Conservation (phyloP, 2,329 filamentous ascomycete genomes). For the Penicillium sp. region DNA sequence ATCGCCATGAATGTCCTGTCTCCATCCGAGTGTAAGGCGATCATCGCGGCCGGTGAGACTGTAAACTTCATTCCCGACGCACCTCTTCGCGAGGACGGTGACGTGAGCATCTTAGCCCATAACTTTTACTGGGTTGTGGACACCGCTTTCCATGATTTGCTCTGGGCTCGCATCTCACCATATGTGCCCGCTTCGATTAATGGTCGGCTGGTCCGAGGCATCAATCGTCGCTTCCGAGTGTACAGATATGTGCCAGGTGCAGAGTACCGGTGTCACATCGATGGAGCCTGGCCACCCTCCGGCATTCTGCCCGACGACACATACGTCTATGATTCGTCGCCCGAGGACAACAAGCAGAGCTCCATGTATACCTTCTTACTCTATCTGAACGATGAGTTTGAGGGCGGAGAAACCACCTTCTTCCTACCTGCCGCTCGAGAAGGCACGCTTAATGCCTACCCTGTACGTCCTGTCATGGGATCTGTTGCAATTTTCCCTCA, state of each 20-base stretch:
- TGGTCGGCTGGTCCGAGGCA: constrained; percentile 54
- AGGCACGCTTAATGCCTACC: constrained; percentile 63
- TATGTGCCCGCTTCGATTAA: constrained; percentile 53
- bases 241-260: constrained; percentile 68
- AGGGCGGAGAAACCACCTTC: constrained; percentile 65
- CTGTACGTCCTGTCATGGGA: constrained; percentile 63
- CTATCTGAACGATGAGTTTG: constrained; percentile 66
- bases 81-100: constrained; percentile 59
- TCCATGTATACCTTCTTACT: constrained; percentile 64
- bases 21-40: constrained; percentile 56
- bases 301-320: constrained; percentile 53
- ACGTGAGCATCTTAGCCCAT: constrained; percentile 61
- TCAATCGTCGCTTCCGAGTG: constrained; percentile 65
- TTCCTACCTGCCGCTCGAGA: constrained; percentile 61
- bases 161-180: constrained; percentile 56
- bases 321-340: constrained; percentile 64
- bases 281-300: constrained; percentile 68
- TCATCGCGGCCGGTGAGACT: constrained; percentile 61
- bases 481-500: constrained; percentile 64
- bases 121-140: constrained; percentile 71
- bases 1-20: constrained; percentile 57
- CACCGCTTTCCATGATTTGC: constrained; percentile 53
- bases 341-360: constrained; percentile 54
- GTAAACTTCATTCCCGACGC: constrained; percentile 63
- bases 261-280: constrained; percentile 65